phyloP scores from a whole-genome alignment of 176 grass and related monocot species.

The Carex littledalei region DNA sequence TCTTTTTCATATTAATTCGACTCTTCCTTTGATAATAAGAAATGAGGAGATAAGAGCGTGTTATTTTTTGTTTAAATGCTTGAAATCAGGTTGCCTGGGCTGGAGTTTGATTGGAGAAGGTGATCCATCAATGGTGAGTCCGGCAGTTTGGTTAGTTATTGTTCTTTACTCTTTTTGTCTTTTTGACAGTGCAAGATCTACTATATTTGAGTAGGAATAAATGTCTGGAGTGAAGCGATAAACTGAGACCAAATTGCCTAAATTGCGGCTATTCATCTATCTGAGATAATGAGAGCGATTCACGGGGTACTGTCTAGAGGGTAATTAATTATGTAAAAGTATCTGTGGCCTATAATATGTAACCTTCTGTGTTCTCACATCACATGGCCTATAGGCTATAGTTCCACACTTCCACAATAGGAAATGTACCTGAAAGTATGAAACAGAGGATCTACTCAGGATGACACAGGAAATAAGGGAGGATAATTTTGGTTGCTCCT shows the following conservation, averaged over 20 bases:
- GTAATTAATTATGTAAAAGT: conserved; percentile 6
- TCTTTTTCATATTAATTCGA: not conserved
- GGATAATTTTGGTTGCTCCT: not conserved
- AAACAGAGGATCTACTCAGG: not conserved
- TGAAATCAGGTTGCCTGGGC: conserved; percentile 50
- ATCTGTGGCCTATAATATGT: not conserved
- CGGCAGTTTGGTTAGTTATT: not conserved
- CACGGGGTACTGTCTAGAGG: not conserved
- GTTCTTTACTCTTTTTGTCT: not conserved
- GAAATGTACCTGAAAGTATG: not conserved
- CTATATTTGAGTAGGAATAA: not conserved
- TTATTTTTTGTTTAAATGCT: not conserved
- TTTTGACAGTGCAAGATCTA: conserved; percentile 1
- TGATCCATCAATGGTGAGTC: conserved; percentile 69
- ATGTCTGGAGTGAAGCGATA: conserved; percentile 4
- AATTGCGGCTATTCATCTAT: conserved; percentile 21
- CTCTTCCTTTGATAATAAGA: not conserved
- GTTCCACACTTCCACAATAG: not conserved
- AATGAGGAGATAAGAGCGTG: not conserved
- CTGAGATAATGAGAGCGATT: conserved; percentile 8
- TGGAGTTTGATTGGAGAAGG: conserved; percentile 55
- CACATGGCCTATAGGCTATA: not conserved
- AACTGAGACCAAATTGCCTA: conserved; percentile 10
- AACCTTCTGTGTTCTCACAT: not conserved
- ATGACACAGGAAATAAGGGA: not conserved